Evolutionary conservation across 331 rosid species (phyloP), one percentile per base, ranked within the genome.

Genomic region (Malus hybrid): DNA sequence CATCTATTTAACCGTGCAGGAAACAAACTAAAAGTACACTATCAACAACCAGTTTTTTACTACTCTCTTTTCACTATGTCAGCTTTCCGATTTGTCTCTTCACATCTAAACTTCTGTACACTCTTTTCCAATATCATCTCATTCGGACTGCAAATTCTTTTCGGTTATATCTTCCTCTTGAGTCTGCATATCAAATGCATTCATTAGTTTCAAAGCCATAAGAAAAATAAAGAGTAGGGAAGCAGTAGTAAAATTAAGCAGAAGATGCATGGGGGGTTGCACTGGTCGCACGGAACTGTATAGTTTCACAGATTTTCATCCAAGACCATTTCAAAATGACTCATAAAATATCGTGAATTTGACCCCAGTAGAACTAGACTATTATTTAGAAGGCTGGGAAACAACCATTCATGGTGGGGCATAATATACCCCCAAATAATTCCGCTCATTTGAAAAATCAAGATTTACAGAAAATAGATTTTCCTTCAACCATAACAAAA

Each of bases 71-170:
- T 39, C 46, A 70, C 71, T 22, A 7, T 42, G 73, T 59, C 64
- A 55, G 63, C 62, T 52, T 24, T 76, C 69, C 34, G 9, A 39
- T 52, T 33, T 52, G 34, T 52, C 65, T 52, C 32, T 31, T n/a
- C 75, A 70, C 13, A 71, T 72, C 74, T 63, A 79, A 62, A 50
- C 67, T 79, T 54, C 72, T 48, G 80, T 57, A 71, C 71, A 66
- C 63, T 65, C 54, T 31, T 48, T 19, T n/a, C 70, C 57, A 29
- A 54, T 59, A 24, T 59, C 66, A 57, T 60, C 57, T 73, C 76
- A 73, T 6, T 36, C 27, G 11, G 42, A 27, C 39, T 36, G 76
- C 68, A 39, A 60, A 44, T 13, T 34, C 56, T 59, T 59, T 60
- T 24, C 27, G 6, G 67, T 36, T 59, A 16, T 59, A 10, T 71